Conservation (phyloP, 139 green algal genomes). For the Diplosphaera chodatii region DNA sequence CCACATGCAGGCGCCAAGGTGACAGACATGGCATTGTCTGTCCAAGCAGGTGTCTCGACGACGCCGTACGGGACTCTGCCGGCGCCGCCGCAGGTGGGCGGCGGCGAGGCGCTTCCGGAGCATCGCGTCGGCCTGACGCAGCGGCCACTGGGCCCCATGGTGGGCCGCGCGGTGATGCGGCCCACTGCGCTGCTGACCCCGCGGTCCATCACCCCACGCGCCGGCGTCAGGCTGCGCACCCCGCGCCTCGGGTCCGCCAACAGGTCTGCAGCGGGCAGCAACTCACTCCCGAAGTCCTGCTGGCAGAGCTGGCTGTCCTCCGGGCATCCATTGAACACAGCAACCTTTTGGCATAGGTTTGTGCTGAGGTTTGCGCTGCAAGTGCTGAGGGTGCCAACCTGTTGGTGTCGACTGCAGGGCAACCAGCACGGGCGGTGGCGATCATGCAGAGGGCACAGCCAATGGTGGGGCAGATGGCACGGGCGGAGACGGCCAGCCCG, state of each 20-base stretch:
- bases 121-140: slow-evolving; percentile 61
- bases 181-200: slow-evolving; percentile 49
- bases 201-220: slow-evolving; percentile 55
- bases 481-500: slow-evolving; percentile 4
- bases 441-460: not conserved
- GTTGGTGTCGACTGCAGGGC: not conserved
- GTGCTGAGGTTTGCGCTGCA: not conserved
- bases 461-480: too few relatives aligned
- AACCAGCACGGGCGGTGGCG: too few relatives aligned
- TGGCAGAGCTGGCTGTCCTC: too few relatives aligned
- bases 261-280: too few relatives aligned
- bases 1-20: too few relatives aligned
- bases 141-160: slow-evolving; percentile 19
- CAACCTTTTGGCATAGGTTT: too few relatives aligned
- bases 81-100: slow-evolving; percentile 24
- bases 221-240: slow-evolving; percentile 35
- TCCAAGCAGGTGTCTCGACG: slow-evolving; percentile 10
- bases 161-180: slow-evolving; percentile 7
- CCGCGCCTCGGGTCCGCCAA: slow-evolving; percentile 12
- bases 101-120: slow-evolving; percentile 9
- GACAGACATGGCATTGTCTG: too few relatives aligned
- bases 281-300: too few relatives aligned
- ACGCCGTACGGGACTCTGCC: slow-evolving; percentile 42
- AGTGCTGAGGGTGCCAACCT: not conserved
- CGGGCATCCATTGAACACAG: too few relatives aligned